Evolutionary conservation across 345 rosid genomes (phyloP), one percentile per base, ranked within the genome.

Genomic region (Linum usitatissimum): DNA sequence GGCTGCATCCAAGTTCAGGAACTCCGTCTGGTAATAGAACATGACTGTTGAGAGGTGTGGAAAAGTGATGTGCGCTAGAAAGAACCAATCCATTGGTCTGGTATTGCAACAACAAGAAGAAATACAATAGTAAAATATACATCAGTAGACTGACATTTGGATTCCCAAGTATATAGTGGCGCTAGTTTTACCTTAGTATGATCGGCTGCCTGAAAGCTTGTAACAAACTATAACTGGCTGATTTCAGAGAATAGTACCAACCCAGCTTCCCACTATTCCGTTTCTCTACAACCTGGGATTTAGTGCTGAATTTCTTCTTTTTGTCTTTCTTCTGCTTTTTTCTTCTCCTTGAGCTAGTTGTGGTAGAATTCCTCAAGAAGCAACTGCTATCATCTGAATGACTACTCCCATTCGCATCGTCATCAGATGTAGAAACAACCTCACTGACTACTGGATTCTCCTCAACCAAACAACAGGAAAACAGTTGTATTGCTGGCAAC

Each of bases 81-180:
- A 93, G 79, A 93, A 93, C 97, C 99, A 90, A 30, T 92, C 75
- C 99, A 90, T 93, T 18, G 99, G 92, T 73, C 99, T 93, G 78
- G 45, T 42, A 74, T 71, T 65, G 55, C 78, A 61, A 71, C 53
- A 30, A 64, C 13, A 23, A 23, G 28, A 23, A 23, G 28, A 23
- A 1, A 23, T 66, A 69, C 57, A 70, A 77, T 66, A 34, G 39
- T 39, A 31, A 5, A 17, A 36, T 23, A 68, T 17, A 59, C 15
- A 9, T 8, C 12, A 14, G 15, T 9, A 42, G 49, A 42, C 14
- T 42, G 49, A 42, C 10, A 15, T 30, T 57, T 57, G 13, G 5
- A 23, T 57, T 30, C 15, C 17, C 31, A 48, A 5, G 53, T 18
- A 59, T 23, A 18, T 28, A 18, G 10, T 1, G 19, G 31, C 13